Evolutionary conservation across 805 yeast genomes (phyloP).

Genomic region (Lachancea sp.): DNA sequence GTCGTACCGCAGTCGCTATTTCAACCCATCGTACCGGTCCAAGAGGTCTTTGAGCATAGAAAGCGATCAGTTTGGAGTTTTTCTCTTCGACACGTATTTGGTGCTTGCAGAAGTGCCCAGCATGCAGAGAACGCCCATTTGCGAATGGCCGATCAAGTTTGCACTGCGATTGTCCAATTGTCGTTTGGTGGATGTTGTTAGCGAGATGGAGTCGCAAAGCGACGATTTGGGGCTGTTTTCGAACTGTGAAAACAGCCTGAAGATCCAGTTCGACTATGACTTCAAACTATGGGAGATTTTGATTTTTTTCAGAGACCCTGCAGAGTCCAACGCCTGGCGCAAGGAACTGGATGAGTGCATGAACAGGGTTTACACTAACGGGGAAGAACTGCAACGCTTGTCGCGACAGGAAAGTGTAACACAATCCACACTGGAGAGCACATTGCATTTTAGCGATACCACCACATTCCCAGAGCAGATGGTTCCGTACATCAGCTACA

Average conservation of each 20-base stretch:
- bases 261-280: conserved; percentile 42
- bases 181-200: conserved; percentile 15
- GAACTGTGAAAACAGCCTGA: conserved; percentile 32
- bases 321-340: conserved; percentile 40
- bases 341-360: conserved; percentile 30
- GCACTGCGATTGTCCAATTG: conserved; percentile 43
- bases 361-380: conserved; percentile 30
- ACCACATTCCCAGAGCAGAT: conserved; percentile 9
- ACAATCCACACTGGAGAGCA: conserved; percentile 13
- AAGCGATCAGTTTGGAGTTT: conserved; percentile 29
- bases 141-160: conserved; percentile 31
- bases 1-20: conserved; percentile 4
- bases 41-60: conserved; percentile 5
- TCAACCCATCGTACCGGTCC: conserved; percentile 1
- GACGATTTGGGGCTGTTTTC: conserved; percentile 29
- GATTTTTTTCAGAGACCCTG: conserved; percentile 27
- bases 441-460: conserved; percentile 6
- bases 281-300: conserved; percentile 41
- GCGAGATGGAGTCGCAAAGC: conserved; percentile 9
- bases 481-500: conserved; percentile 13
- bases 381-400: conserved; percentile 23
- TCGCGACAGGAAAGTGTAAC: conserved; percentile 18
- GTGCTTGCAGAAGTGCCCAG: conserved; percentile 31
- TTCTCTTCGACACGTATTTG: conserved; percentile 48
- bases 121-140: conserved; percentile 3